phyloP scores from a whole-genome alignment of 495 filamentous ascomycete species.

The Aspergillus egyptiacus region DNA sequence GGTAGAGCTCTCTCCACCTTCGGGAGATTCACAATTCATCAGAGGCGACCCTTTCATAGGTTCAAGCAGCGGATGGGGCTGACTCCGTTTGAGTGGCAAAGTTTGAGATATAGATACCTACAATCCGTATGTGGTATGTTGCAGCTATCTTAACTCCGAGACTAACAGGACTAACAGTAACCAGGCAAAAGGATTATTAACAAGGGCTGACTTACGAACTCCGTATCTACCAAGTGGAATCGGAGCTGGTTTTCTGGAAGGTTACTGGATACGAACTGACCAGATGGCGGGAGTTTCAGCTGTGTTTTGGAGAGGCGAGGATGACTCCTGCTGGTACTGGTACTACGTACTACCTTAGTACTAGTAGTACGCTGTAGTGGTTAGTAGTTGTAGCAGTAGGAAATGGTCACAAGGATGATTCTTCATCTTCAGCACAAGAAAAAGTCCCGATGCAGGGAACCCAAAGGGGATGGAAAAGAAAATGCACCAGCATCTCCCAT shows the following conservation, averaged over 20 bases:
- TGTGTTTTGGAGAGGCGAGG: constrained; percentile 9
- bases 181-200: neutral
- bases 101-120: neutral
- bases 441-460: constrained; percentile 2
- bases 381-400: too few relatives aligned
- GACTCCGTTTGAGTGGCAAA: constrained; percentile 5
- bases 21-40: neutral
- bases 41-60: neutral
- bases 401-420: neutral
- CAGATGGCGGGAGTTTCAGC: constrained; percentile 13
- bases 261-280: constrained; percentile 11
- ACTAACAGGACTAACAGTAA: neutral
- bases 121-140: constrained; percentile 5
- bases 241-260: constrained; percentile 19
- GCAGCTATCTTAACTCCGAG: neutral
- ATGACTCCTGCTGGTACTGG: neutral
- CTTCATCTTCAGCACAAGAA: constrained; percentile 9
- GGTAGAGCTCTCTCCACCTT: neutral
- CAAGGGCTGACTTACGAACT: too few relatives aligned
- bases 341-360: neutral
- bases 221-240: neutral
- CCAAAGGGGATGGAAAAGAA: constrained; percentile 11
- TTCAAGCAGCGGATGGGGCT: neutral
- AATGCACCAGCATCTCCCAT: neutral
- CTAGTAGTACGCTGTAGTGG: neutral